Percentiles rank a stretch among this genome's conserved stretches.
Evolutionary conservation across 345 rosid species (phyloP).

Genomic region (Geranium rotundifolium): DNA sequence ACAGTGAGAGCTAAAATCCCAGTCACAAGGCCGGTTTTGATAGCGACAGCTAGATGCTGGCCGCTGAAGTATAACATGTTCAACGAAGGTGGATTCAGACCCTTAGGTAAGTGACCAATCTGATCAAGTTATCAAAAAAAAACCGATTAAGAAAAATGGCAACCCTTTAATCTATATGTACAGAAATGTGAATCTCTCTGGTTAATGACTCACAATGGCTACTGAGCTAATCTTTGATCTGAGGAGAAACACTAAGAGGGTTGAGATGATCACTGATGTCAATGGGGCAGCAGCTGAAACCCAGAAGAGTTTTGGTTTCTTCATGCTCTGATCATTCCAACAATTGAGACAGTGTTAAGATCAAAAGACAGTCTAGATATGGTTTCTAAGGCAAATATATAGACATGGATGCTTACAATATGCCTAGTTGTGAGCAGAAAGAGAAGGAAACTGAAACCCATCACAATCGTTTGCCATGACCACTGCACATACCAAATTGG

Average conservation of each 20-base stretch:
- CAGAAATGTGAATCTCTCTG: background rate
- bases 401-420: constrained; percentile 34
- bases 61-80: constrained; percentile 64
- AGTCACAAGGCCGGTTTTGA: constrained; percentile 80
- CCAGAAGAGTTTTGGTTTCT: constrained; percentile 88
- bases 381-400: background rate
- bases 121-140: constrained; percentile 7
- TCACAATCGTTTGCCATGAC: constrained; percentile 75
- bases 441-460: constrained; percentile 61
- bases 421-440: constrained; percentile 68
- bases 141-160: too few species aligned
- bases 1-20: constrained; percentile 88
- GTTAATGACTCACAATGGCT: background rate
- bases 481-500: constrained; percentile 38
- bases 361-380: background rate
- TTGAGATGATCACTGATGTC: constrained; percentile 68
- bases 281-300: constrained; percentile 90
- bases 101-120: constrained; percentile 91
- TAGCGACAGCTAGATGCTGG: constrained; percentile 44
- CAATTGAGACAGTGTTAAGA: background rate
- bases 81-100: constrained; percentile 85
- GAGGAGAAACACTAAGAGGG: constrained; percentile 36
- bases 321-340: constrained; percentile 49
- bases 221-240: constrained; percentile 33
- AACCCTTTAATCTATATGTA: background rate